Conservation (phyloP, 1,284 basidiomycete genomes). For the Pseudozyma tsukubaensis region DNA sequence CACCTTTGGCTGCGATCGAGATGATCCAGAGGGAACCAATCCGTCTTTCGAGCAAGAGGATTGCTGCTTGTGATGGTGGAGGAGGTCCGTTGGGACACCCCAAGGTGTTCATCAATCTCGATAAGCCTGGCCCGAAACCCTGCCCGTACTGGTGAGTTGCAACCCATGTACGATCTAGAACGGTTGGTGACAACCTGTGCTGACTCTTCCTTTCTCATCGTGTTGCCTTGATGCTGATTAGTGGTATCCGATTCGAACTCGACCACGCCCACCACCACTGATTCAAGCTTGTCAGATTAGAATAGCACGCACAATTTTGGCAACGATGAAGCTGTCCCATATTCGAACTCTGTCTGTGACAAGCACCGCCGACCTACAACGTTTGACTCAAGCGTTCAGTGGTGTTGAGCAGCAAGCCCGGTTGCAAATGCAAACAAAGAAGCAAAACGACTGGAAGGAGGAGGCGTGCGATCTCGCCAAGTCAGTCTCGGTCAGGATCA, state of each 20-base stretch:
- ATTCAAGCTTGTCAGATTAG: neutral
- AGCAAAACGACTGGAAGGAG: too few species aligned
- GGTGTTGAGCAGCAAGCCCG: too few species aligned
- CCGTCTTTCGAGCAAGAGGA: constrained; percentile 80
- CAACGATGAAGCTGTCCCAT: neutral
- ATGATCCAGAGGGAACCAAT: constrained; percentile 88
- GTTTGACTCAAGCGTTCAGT: too few species aligned
- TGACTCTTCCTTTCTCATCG: constrained; percentile 7
- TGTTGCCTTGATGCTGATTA: constrained; percentile 4
- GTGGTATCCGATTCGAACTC: constrained; percentile 57
- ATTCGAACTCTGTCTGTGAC: too few species aligned
- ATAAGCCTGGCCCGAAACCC: constrained; percentile 64
- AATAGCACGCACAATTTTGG: neutral
- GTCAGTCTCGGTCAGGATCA: too few species aligned
- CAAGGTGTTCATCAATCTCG: constrained; percentile 94
- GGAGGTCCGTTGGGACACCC: constrained; percentile 96
- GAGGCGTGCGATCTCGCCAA: too few species aligned
- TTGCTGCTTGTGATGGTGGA: constrained; percentile 87
- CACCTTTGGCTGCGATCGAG: constrained; percentile 90
- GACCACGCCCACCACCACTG: constrained; percentile 50
- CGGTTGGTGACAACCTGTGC: neutral
- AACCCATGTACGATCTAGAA: neutral
- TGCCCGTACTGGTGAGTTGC: constrained; percentile 63
- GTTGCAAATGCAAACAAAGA: too few species aligned
- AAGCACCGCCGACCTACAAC: too few species aligned